phyloP scores from a whole-genome alignment of 2,329 filamentous ascomycete species.

The Leptoxyphium fumago region DNA sequence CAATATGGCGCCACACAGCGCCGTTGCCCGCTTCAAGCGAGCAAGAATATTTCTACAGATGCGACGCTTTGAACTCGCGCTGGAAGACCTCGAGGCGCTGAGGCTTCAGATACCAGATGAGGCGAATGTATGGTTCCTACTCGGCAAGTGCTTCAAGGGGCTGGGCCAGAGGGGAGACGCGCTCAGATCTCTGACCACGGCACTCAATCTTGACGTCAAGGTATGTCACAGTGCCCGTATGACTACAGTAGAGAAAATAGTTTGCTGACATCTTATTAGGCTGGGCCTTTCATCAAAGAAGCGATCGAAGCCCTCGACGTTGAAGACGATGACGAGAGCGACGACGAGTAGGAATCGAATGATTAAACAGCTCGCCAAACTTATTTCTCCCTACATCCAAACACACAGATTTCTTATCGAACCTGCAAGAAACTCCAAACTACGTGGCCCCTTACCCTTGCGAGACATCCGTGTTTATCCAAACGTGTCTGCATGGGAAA shows the following conservation, averaged over 20 bases:
- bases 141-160: slow-evolving; percentile 60
- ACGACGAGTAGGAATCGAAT: slow-evolving; percentile 19
- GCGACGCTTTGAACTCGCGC: slow-evolving; percentile 52
- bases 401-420: no score
- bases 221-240: slow-evolving; percentile 33
- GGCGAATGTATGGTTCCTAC: slow-evolving; percentile 86
- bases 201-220: slow-evolving; percentile 91
- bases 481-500: no score
- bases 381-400: no score
- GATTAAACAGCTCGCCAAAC: no score
- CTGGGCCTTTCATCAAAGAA: slow-evolving; percentile 87
- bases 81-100: slow-evolving; percentile 71
- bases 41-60: slow-evolving; percentile 73
- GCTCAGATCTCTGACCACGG: slow-evolving; percentile 89
- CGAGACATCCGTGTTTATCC: no score
- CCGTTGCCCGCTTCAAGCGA: slow-evolving; percentile 83
- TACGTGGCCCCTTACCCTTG: no score
- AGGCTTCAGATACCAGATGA: slow-evolving; percentile 89
- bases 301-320: slow-evolving; percentile 86
- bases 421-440: no score
- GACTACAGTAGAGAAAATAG: slow-evolving; percentile 54
- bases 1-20: slow-evolving; percentile 63
- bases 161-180: slow-evolving; percentile 51
- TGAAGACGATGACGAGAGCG: slow-evolving; percentile 51
- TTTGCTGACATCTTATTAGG: slow-evolving; percentile 36